Conservation (phyloP, 2,329 filamentous ascomycete species). For the Didymella sp. region DNA sequence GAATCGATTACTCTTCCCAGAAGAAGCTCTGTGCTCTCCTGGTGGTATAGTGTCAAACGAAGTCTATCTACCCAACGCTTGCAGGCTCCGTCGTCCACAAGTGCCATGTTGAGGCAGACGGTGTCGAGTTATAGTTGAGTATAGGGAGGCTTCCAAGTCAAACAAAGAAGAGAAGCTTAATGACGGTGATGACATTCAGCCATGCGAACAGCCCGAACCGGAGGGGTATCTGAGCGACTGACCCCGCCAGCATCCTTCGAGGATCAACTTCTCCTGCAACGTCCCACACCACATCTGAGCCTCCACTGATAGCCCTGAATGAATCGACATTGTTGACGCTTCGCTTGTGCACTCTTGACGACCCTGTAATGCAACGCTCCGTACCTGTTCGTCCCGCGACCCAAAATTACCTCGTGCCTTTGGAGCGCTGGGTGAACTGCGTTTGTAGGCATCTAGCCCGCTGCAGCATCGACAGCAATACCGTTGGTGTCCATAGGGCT, state of each 20-base stretch:
- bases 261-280: not conserved
- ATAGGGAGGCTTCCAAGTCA: not conserved
- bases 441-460: conserved; percentile 21
- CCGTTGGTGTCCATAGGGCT: conserved; percentile 54
- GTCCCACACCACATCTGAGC: not conserved
- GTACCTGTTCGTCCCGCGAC: not conserved
- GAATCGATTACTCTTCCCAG: not conserved
- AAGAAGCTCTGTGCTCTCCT: not conserved
- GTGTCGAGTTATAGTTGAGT: not conserved
- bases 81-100: not conserved
- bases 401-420: not conserved
- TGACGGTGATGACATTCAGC: not conserved
- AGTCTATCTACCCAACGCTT: not conserved
- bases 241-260: not conserved
- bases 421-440: not conserved
- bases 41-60: not conserved
- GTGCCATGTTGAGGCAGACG: not conserved
- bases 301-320: not conserved
- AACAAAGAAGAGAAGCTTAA: not conserved
- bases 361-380: not conserved
- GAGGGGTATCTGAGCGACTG: not conserved
- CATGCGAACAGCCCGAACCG: not conserved
- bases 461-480: conserved; percentile 42
- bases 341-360: not conserved
- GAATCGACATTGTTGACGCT: not conserved